Percentiles rank a stretch among this genome's conserved stretches.
phyloP scores from a whole-genome alignment of 768 basidiomycete genomes.

The Suillus alpinus region DNA sequence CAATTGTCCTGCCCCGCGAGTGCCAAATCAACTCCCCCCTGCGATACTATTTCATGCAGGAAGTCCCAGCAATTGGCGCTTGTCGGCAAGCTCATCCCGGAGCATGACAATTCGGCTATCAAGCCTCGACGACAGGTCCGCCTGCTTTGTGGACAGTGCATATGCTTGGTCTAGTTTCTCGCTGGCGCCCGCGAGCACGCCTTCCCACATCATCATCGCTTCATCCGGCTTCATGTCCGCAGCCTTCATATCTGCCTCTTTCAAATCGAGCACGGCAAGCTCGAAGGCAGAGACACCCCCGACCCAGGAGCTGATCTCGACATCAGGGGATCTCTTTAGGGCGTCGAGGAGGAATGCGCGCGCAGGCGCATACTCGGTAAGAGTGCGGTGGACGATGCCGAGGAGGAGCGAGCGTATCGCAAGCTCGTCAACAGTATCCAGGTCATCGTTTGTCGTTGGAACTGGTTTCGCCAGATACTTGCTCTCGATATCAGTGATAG shows the following conservation, averaged over 20 bases:
- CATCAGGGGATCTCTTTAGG: constrained; percentile 33
- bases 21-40: not conserved
- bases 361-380: constrained; percentile 41
- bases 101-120: constrained; percentile 71
- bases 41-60: not conserved
- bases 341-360: constrained; percentile 55
- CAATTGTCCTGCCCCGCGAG: not conserved
- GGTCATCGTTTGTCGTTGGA: constrained; percentile 28
- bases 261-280: constrained; percentile 66
- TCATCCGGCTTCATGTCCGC: constrained; percentile 30
- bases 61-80: constrained; percentile 47
- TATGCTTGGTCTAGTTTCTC: constrained; percentile 53
- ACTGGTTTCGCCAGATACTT: constrained; percentile 20
- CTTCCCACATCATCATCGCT: constrained; percentile 40
- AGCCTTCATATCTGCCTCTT: constrained; percentile 46
- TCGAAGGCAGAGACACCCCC: constrained; percentile 67
- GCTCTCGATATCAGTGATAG: constrained; percentile 29
- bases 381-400: constrained; percentile 62
- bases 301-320: constrained; percentile 66
- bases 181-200: constrained; percentile 45
- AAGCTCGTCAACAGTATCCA: constrained; percentile 70
- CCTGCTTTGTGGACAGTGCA: constrained; percentile 43
- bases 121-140: constrained; percentile 64
- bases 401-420: constrained; percentile 68
- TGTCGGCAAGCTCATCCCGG: constrained; percentile 63